phyloP scores from a whole-genome alignment of 2,329 filamentous ascomycete species.

The Talaromyces marneffei region DNA sequence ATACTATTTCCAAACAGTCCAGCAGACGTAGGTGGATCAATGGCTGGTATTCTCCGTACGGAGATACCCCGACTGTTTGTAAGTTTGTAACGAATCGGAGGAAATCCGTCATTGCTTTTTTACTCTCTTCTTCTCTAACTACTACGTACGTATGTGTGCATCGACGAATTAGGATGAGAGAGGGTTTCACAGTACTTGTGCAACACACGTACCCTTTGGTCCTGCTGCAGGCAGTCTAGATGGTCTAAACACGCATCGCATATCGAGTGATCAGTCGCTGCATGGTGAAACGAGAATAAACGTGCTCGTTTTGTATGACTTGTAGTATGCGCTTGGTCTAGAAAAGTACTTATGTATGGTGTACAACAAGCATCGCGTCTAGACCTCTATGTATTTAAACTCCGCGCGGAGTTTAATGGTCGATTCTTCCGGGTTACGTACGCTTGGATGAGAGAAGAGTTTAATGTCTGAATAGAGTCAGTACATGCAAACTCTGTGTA shows the following conservation, averaged over 20 bases:
- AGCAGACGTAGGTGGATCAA: background rate
- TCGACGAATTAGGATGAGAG: background rate
- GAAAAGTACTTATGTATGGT: background rate
- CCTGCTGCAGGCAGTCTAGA: background rate
- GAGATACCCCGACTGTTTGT: background rate
- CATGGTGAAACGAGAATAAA: background rate
- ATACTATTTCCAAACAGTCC: background rate
- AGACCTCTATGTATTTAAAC: background rate
- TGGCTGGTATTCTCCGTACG: background rate
- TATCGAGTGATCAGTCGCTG: background rate
- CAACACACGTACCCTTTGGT: background rate
- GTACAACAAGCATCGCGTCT: background rate
- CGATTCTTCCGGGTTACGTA: background rate
- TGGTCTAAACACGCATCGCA: background rate
- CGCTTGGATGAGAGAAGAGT: background rate
- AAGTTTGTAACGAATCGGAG: background rate
- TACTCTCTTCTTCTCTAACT: too few species aligned
- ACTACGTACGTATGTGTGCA: background rate
- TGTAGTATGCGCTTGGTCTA: background rate
- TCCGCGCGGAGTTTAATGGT: background rate
- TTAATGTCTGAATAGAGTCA: background rate
- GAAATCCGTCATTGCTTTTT: constrained; percentile 8
- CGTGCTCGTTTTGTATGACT: constrained; percentile 2
- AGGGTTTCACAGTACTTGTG: background rate
- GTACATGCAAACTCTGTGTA: background rate